phyloP scores from a whole-genome alignment of 495 filamentous ascomycete species.

The Rusavskia elegans region DNA sequence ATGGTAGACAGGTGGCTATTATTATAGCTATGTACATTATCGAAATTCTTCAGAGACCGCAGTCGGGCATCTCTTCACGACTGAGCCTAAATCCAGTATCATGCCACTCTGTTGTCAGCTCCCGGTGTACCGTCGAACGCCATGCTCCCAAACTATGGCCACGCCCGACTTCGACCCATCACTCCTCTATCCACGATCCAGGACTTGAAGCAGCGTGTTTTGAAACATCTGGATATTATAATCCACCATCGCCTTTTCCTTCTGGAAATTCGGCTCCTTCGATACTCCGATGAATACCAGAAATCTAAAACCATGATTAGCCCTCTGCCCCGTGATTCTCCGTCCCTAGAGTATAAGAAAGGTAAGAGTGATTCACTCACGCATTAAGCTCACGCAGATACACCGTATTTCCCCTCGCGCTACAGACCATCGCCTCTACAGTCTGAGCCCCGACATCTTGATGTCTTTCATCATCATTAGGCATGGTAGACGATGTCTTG shows the following conservation, averaged over 20 bases:
- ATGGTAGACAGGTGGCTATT: not conserved
- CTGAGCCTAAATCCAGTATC: too few species aligned
- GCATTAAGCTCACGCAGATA: conserved; percentile 86
- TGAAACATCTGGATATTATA: conserved; percentile 47
- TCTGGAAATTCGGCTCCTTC: conserved; percentile 41
- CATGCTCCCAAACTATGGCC: too few species aligned
- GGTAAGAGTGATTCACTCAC: conserved; percentile 25
- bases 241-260: conserved; percentile 43
- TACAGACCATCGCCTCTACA: conserved; percentile 18
- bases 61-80: too few species aligned
- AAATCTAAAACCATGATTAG: conserved; percentile 20
- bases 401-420: conserved; percentile 44
- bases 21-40: too few species aligned
- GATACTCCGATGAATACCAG: conserved; percentile 64
- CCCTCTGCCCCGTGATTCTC: not conserved
- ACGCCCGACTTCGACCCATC: too few species aligned
- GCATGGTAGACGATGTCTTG: conserved; percentile 19
- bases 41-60: too few species aligned
- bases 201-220: conserved; percentile 38
- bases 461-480: conserved; percentile 40
- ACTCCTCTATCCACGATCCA: not conserved
- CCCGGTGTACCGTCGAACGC: too few species aligned
- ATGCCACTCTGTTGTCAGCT: too few species aligned
- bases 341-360: not conserved
- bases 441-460: conserved; percentile 58